phyloP scores from a whole-genome alignment of 2,329 filamentous ascomycete species.

The Pseudocercospora cruenta region DNA sequence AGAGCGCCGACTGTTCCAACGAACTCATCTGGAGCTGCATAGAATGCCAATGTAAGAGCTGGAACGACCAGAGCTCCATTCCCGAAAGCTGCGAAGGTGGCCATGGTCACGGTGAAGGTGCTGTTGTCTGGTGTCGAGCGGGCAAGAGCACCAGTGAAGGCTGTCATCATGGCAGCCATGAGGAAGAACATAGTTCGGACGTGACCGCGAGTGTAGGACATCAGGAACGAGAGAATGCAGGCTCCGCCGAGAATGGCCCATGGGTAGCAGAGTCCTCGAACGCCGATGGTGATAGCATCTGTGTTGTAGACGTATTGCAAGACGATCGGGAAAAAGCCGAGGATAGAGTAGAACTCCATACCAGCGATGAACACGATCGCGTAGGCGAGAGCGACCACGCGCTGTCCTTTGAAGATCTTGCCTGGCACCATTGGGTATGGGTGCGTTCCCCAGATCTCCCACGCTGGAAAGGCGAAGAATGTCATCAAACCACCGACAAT shows the following conservation, averaged over 20 bases:
- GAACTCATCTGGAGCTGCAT: constrained; percentile 63
- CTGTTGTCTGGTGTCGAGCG: constrained; percentile 31
- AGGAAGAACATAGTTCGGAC: constrained; percentile 63
- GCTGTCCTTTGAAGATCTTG: constrained; percentile 35
- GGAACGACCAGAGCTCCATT: constrained; percentile 70
- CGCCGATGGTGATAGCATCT: constrained; percentile 63
- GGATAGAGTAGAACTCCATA: constrained; percentile 41
- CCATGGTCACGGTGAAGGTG: constrained; percentile 47
- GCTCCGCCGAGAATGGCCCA: constrained; percentile 65
- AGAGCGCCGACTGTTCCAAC: constrained; percentile 70
- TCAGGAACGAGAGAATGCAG: constrained; percentile 59
- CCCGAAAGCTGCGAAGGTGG: constrained; percentile 65
- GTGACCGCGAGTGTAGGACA: constrained; percentile 61
- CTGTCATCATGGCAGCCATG: constrained; percentile 66
- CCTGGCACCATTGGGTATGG: constrained; percentile 37
- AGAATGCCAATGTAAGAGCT: constrained; percentile 68
- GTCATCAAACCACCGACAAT: constrained; percentile 33
- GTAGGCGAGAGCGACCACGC: constrained; percentile 39
- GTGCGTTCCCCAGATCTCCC: constrained; percentile 33
- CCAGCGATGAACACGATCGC: constrained; percentile 42
- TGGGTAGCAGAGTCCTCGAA: constrained; percentile 65
- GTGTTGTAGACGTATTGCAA: constrained; percentile 67
- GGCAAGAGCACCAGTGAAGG: constrained; percentile 45
- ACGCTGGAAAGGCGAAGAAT: constrained; percentile 34
- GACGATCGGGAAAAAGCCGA: constrained; percentile 65